Evolutionary conservation across 2,329 filamentous ascomycete genomes (phyloP), one percentile per base, ranked within the genome.

Genomic region (Paracoccidioides brasiliensis): DNA sequence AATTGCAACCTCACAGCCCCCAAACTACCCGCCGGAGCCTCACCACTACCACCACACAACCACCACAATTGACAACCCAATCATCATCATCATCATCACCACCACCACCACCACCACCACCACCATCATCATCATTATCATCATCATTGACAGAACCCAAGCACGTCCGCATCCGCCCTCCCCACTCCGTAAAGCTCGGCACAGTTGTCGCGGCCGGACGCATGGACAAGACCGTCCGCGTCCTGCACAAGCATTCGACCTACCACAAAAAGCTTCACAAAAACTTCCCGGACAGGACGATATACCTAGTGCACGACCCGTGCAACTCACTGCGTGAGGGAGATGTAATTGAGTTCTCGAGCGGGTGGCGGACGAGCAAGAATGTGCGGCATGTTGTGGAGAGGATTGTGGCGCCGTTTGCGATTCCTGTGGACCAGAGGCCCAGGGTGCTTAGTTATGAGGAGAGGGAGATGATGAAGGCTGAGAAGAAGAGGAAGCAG

Each of bases 321-420:
- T 64, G 62, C 54, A 67, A 73, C 60, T 73, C 70, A 6, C 64
- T 73, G 40, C 69, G 71, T 43, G 66, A 71, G 42, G 72, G 72
- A n/a, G 72, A 74, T 54, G 69, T 73, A 52, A 70, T 74, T 56
- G 70, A 74, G 58, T 74, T 74, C 57, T 69, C 70, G 54, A 72
- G 69, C 6, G 72, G 71, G 1, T 66, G 62, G 14, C 69, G 68
- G 2, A 69, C 70, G 61, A 69, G 69, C 55, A 66, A 68, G 10
- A 62, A 61, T 28, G 71, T 74, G 51, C 63, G 64, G 14, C 71
- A 73, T 56, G 70, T 74, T 4, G 71, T 74, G 10, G 70, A 74
- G 59, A 62, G 69, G 8, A 74, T 74, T 53, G 60, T 74, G 46
- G 66, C 70, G 15, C 72, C 72, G 22, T 74, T 74, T 56, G 72